Base-by-base conservation (phyloP, 495 filamentous ascomycete genomes). In the Penicillium herquei region DNA sequence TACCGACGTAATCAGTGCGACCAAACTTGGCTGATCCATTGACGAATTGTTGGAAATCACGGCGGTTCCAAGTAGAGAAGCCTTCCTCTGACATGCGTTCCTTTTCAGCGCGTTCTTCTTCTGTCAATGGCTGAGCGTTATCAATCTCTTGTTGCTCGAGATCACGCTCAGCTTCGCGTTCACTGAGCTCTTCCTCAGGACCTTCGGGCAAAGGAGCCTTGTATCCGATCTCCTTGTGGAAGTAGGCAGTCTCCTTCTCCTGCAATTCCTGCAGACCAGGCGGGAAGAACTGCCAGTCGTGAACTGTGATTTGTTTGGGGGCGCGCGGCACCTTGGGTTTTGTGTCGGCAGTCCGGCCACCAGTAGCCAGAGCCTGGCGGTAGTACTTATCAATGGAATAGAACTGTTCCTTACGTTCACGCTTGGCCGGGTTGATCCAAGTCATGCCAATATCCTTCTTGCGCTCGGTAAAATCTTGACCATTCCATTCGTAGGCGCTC, bases 381-480 rank as follows among this genome's bases (percentile, higher is more conserved):
- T 98, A 99, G 75, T 98, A 99, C 73, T 96, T 96, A 70, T 99
- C 95, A 71, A 98, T 96, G 0, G 93, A 96, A 63, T 99, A 99
- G 30, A 89, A 88, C 68, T 96, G 90, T 67, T 99, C 94, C 74
- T 98, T 99, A 49, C 95, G 89, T 74, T 99, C 95, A 62, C 95
- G 92, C 78, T 98, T 99, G 16, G 94, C 86, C 3, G 95, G 95
- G 64, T 99, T 96, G 76, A 99, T 99, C 95, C 95, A 99, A 66
- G 79, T 95, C 32, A 96, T 81, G 37, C 91, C 91, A 56, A 99
- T 90, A 41, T 96, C 93, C 65, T 96, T 97, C 76, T 96, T 96
- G 50, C 86, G 84, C 42, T 82, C 78, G 7, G 91, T 89, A 63
- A 98, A 99, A 62, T 92, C 90, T 68, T 97, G 86, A 30, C 95